Evolutionary conservation across 305 asterid species (phyloP).

Genomic region (Fraxinus ornus): DNA sequence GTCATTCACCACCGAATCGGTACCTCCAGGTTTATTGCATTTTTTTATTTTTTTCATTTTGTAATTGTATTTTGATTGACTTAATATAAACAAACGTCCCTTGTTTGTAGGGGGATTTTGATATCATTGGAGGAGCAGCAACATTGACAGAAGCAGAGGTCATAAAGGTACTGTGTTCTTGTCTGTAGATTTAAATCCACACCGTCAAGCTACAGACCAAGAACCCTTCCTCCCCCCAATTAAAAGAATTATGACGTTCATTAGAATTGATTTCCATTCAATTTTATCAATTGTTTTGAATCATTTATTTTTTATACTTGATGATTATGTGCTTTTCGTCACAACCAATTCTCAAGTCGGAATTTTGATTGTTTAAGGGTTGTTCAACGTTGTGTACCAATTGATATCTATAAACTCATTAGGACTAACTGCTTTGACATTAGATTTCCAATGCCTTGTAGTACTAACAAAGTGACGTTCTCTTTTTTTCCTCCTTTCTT

Average conservation of each 20-base stretch:
- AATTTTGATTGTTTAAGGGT: background rate
- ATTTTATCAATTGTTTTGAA: background rate
- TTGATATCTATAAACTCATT: background rate
- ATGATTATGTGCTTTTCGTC: background rate
- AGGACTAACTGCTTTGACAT: background rate
- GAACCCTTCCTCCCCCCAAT: background rate
- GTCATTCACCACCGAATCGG: constrained; percentile 95
- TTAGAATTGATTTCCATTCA: background rate
- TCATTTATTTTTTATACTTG: background rate
- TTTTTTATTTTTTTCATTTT: background rate
- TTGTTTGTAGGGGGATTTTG: constrained; percentile 78
- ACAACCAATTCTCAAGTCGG: background rate
- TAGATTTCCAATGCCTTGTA: background rate
- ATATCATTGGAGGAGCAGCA: constrained; percentile 85
- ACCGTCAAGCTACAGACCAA: background rate
- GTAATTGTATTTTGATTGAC: constrained; percentile 7
- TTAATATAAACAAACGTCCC: constrained; percentile 4
- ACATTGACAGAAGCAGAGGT: constrained; percentile 94
- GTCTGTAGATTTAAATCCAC: constrained; percentile 16
- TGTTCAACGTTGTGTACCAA: background rate
- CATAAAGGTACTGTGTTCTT: constrained; percentile 62
- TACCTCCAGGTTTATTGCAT: constrained; percentile 76
- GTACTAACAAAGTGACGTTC: background rate
- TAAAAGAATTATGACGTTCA: background rate
- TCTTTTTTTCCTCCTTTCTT: background rate